phyloP scores from a whole-genome alignment of 1,284 basidiomycete genomes.

The Cystobasidium slooffiae region DNA sequence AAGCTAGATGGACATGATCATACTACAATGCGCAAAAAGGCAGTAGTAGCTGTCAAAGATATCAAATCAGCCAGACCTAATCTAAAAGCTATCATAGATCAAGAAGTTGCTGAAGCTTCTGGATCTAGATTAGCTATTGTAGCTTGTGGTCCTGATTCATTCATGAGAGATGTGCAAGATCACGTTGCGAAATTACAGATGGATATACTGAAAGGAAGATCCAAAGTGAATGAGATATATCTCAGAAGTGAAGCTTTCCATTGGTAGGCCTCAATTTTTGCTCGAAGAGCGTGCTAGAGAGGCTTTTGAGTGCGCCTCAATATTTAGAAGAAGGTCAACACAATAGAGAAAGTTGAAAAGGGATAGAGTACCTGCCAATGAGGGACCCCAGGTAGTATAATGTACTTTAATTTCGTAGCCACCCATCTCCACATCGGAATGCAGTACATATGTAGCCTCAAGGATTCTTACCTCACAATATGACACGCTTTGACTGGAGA shows the following conservation, averaged over 20 bases:
- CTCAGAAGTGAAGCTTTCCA: constrained; percentile 35
- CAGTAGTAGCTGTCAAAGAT: neutral
- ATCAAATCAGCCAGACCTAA: constrained; percentile 22
- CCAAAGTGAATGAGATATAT: constrained; percentile 22
- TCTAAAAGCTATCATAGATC: constrained; percentile 16
- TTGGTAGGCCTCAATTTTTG: neutral
- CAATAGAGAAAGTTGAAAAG: too few species aligned
- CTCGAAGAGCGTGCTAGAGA: neutral
- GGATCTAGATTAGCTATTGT: constrained; percentile 27
- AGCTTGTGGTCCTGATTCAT: constrained; percentile 26
- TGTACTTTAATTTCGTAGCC: too few species aligned
- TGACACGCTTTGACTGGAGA: too few species aligned
- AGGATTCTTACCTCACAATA: too few species aligned
- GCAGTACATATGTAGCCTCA: neutral
- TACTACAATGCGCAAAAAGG: neutral
- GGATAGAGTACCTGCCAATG: too few species aligned
- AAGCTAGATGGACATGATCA: neutral
- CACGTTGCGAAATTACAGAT: constrained; percentile 18
- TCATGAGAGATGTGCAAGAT: constrained; percentile 32
- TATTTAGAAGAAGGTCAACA: too few species aligned
- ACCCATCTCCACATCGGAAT: neutral
- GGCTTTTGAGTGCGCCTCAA: too few species aligned
- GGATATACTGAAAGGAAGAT: constrained; percentile 15
- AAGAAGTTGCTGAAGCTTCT: neutral
- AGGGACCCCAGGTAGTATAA: too few species aligned